Conservation (phyloP, 441 rosid genomes). For the Erodium moschatum region DNA sequence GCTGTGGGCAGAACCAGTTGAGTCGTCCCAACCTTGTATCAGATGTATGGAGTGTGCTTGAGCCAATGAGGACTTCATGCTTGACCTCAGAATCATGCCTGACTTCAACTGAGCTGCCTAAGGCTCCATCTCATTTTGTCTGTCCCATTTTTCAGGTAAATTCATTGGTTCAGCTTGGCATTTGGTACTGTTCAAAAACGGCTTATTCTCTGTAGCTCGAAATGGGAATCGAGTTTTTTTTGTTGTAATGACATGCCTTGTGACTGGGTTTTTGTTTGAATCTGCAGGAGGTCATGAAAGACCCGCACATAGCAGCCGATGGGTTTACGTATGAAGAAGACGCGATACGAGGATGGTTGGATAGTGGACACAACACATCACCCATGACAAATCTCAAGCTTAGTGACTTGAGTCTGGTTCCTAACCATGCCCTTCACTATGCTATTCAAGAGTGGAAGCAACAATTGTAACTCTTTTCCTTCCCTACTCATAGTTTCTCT, state of each 20-base stretch:
- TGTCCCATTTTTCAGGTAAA: conserved; percentile 86
- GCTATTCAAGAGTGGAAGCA: conserved; percentile 81
- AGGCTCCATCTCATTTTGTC: conserved; percentile 67
- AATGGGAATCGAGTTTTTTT: not conserved
- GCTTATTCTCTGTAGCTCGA: not conserved
- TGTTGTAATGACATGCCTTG: not conserved
- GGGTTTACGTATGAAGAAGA: conserved; percentile 89
- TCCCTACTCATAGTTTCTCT: not conserved
- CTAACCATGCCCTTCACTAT: conserved; percentile 66
- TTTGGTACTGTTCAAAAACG: not conserved
- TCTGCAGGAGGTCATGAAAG: conserved; percentile 71
- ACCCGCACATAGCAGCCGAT: conserved; percentile 83
- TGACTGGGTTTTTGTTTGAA: conserved; percentile 7
- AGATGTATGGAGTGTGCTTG: conserved; percentile 44
- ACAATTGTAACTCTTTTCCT: conserved; percentile 24
- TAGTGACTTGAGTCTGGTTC: conserved; percentile 56
- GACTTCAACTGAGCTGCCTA: conserved; percentile 35
- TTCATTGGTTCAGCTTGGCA: not conserved
- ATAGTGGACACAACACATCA: conserved; percentile 64
- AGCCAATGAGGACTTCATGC: conserved; percentile 38
- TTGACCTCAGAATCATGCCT: conserved; percentile 24
- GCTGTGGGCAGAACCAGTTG: conserved; percentile 44
- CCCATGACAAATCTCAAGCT: conserved; percentile 90
- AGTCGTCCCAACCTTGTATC: conserved; percentile 51
- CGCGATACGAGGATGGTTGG: conserved; percentile 78